These are phyloP conservation scores for Cladorrhinum sp. DNA, from an alignment of 2,329 filamentous ascomycete species.

Conservation along the genomic window DNA sequence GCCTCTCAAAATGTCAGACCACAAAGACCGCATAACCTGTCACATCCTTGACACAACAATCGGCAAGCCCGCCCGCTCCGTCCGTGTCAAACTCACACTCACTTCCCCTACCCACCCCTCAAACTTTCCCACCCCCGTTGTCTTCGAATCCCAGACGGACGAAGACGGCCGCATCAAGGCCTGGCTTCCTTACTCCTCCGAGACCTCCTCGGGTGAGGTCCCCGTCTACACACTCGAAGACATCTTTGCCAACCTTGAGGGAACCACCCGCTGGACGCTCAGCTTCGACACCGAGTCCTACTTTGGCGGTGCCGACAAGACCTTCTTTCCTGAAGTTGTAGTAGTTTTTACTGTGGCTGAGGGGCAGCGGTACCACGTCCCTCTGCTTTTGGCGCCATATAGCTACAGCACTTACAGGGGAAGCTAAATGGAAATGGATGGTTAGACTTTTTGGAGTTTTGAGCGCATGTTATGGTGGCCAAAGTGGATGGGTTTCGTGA, in stretches of 20 bases:
- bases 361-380: slow-evolving; percentile 74
- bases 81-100: slow-evolving; percentile 64
- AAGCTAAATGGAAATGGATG: slow-evolving; percentile 46
- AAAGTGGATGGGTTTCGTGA: not conserved
- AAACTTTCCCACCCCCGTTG: slow-evolving; percentile 36
- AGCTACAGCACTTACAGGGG: slow-evolving; percentile 81
- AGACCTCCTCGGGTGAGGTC: slow-evolving; percentile 51
- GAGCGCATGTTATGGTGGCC: too few relatives aligned
- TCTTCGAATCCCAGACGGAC: slow-evolving; percentile 69
- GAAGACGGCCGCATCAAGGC: slow-evolving; percentile 68
- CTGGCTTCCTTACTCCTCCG: slow-evolving; percentile 61
- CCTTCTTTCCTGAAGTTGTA: slow-evolving; percentile 59
- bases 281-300: slow-evolving; percentile 71
- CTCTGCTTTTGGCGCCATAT: slow-evolving; percentile 71
- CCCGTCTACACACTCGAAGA: slow-evolving; percentile 57
- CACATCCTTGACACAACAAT: slow-evolving; percentile 81
- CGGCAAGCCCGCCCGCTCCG: slow-evolving; percentile 63
- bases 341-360: slow-evolving; percentile 52
- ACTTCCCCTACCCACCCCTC: slow-evolving; percentile 19
- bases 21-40: slow-evolving; percentile 72
- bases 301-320: slow-evolving; percentile 59
- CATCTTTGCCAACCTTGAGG: slow-evolving; percentile 42
- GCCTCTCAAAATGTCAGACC: slow-evolving; percentile 37
- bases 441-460: too few relatives aligned
- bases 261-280: slow-evolving; percentile 60